Evolutionary conservation across 140 eudicot species (phyloP).

Genomic region (Flaveria floridana): DNA sequence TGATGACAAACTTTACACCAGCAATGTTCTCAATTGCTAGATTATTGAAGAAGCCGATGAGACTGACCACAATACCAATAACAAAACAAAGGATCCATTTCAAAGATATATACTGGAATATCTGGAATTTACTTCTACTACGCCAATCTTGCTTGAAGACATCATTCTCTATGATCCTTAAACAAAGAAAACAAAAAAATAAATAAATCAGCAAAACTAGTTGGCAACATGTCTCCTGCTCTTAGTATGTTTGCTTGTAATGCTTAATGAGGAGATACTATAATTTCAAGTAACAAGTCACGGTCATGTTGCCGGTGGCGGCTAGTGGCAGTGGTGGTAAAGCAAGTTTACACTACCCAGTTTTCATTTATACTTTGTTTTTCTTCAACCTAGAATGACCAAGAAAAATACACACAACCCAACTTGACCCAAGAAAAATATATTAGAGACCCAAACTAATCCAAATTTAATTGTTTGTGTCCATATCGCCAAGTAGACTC

Average conservation of each 20-base stretch:
- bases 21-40: constrained; percentile 86
- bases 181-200: background rate
- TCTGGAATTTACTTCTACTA: constrained; percentile 53
- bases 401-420: background rate
- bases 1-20: constrained; percentile 75
- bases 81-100: constrained; percentile 84
- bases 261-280: background rate
- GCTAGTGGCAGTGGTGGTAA: background rate
- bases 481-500: background rate
- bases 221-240: background rate
- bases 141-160: constrained; percentile 91
- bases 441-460: background rate
- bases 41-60: constrained; percentile 69
- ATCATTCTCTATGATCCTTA: constrained; percentile 82
- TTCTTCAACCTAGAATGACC: background rate
- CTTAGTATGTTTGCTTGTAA: background rate
- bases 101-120: constrained; percentile 58
- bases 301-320: background rate
- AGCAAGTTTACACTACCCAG: background rate
- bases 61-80: constrained; percentile 59
- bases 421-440: background rate
- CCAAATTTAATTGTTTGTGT: background rate
- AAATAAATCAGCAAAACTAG: constrained; percentile 20
- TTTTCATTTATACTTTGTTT: background rate
- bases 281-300: background rate